Base-by-base conservation (phyloP, 805 yeast genomes). In the Hanseniaspora taiwanica region DNA sequence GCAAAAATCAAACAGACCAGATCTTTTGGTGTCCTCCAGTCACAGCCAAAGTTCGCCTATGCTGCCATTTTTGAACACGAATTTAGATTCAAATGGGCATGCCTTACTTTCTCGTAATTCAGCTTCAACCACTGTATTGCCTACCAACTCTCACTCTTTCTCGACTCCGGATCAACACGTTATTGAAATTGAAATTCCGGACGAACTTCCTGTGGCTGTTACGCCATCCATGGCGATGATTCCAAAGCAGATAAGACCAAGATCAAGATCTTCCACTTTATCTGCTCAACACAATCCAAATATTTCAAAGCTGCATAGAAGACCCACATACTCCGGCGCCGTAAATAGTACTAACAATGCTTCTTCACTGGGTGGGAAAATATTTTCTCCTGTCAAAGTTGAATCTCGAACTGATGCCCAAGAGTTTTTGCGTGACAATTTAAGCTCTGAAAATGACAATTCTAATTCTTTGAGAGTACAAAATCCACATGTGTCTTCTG, bases 131-230 rank as follows among this genome's bases (percentile, higher is more conserved):
- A 23, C 25, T 23, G 25, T 23, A 7, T 23, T 23, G 25, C 7
- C 7, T 23, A 7, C 25, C 10, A 10, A 10, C 10, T 10, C 10
- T 23, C 33, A 29, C 8, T n/a, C 18, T n/a, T 10, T 8, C 17
- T 4, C 17, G 18, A 13, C n/a, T 16, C n/a, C 13, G 16, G 44
- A 41, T 8, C 21, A 37, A 5, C 37, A 41, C 37, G 37, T 42
- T 4, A 32, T 79, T 2, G 71, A 71, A 44, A 72, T 71, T 44
- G 87, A 80, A 53, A 81, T 81, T 33, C 89, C 89, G 2, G 63
- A 58, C 44, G 64, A 59, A 36, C 41, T 59, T 25, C 64, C 64
- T 9, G 48, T 48, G 1, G 52, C 51, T 16, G 36, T 55, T 2
- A 36, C 48, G 9, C 48, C 50, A 2, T 45, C 48, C 9, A 43